A percentile compares a stretch with the other conserved stretches of the same genome.
Conservation (phyloP, 305 asterid species). For the Solanum hybrid region DNA sequence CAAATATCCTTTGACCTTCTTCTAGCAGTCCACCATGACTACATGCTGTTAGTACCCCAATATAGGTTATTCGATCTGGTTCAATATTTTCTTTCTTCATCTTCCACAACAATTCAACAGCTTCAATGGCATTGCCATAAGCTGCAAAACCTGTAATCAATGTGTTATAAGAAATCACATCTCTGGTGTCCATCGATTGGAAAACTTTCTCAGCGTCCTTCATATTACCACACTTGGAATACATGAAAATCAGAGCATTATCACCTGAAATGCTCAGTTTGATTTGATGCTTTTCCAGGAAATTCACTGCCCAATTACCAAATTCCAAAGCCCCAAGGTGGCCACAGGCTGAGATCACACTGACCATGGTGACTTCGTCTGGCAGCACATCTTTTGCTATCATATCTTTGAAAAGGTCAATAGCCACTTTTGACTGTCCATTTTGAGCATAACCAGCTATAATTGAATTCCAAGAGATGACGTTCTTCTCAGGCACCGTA, state of each 20-base stretch:
- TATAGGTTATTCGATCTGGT: slow-evolving; percentile 57
- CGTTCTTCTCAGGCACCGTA: slow-evolving; percentile 45
- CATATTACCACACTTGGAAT: slow-evolving; percentile 75
- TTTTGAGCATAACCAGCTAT: slow-evolving; percentile 70
- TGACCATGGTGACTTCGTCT: slow-evolving; percentile 52
- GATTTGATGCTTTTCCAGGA: slow-evolving; percentile 24
- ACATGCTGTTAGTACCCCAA: slow-evolving; percentile 59
- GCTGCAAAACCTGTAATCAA: slow-evolving; percentile 64
- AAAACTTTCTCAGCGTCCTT: slow-evolving; percentile 37
- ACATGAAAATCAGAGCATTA: slow-evolving; percentile 65
- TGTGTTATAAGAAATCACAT: slow-evolving; percentile 56
- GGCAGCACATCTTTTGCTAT: slow-evolving; percentile 25
- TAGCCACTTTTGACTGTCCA: slow-evolving; percentile 51
- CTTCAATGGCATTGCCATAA: slow-evolving; percentile 50
- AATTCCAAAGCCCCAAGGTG: slow-evolving; percentile 67
- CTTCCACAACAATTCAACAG: slow-evolving; percentile 36
- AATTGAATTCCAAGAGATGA: slow-evolving; percentile 69
- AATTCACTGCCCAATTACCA: slow-evolving; percentile 40
- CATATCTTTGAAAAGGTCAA: slow-evolving; percentile 53
- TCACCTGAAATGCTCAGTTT: slow-evolving; percentile 32
- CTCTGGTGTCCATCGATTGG: slow-evolving; percentile 42
- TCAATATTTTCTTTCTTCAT: slow-evolving; percentile 43
- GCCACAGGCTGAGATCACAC: slow-evolving; percentile 71
- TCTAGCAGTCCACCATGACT: slow-evolving; percentile 60
- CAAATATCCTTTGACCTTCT: slow-evolving; percentile 44